Evolutionary conservation across 257 asterid species (phyloP), one percentile per base, ranked within the genome.

Genomic region (Cordia subcordata): DNA sequence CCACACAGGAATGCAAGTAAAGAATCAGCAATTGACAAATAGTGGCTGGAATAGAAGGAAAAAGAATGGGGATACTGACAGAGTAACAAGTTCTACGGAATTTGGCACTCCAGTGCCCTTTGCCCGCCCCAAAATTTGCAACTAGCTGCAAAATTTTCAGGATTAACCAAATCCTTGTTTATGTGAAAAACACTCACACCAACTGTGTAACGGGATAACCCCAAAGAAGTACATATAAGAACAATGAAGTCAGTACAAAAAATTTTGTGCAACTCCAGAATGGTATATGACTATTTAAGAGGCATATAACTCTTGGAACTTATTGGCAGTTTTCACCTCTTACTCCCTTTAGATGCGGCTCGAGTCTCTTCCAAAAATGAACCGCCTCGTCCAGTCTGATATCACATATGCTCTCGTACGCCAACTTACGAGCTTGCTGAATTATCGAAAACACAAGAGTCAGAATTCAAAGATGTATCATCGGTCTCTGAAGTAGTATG

Each of bases 401-500:
- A 92, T 76, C 72, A 92, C 99, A 81, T 86, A 66, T 35, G 93
- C 86, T 76, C 97, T 79, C 14, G 99, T 88, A 42, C 99, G 95
- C 99, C 99, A 86, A 67, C 97, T 92, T 40, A 92, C 96, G 50
- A 77, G 95, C 80, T 92, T 92, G 84, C 97, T 92, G 93, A 27
- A 66, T 22, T 4, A 61, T 54, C 66, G 67, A 40, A 23, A 37
- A 18, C 19, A 20, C 13, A 8, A 42, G 13, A 59, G n/a, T 47
- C 22, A 49, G 18, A 17, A 3, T 1, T 1, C 35, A 27, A 1
- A 27, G 3, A 27, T n/a, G 6, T 27, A 27, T 27, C 35, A 27
- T 27, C 35, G 6, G 35, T 27, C 6, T 27, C 35, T 6, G 15
- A 60, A 15, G 15, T 20, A 14, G 18, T 13, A 0, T n/a, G 47